These are phyloP conservation scores for Gonapodya prolifera DNA, from an alignment of 192 early-diverging fungal genomes.

Conservation along the genomic window DNA sequence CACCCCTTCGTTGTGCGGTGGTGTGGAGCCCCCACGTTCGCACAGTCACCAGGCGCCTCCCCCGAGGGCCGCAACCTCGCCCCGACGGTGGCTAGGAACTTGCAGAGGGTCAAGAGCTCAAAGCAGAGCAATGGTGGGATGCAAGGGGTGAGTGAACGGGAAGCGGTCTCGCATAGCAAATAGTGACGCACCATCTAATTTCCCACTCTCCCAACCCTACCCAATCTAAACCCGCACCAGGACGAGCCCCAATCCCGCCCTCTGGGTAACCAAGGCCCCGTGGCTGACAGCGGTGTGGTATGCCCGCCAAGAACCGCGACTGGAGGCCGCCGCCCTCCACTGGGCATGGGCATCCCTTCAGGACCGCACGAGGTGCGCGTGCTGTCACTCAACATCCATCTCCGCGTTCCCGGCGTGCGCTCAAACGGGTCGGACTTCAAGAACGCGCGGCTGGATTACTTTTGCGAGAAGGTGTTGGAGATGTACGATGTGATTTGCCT, in stretches of 20 bases:
- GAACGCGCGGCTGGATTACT: conserved; percentile 54
- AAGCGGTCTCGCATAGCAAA: background rate
- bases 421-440: conserved; percentile 70
- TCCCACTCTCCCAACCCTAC: background rate
- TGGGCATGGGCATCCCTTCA: background rate
- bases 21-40: background rate
- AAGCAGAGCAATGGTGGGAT: background rate
- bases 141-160: background rate
- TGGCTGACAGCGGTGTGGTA: background rate
- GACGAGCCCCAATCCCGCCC: background rate
- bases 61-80: background rate
- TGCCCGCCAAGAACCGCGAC: background rate
- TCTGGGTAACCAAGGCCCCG: background rate
- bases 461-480: conserved; percentile 51
- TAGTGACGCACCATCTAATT: too few relatives aligned
- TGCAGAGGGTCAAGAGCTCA: conserved; percentile 4
- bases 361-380: conserved; percentile 17
- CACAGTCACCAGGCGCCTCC: background rate
- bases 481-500: conserved; percentile 66
- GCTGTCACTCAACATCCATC: conserved; percentile 58
- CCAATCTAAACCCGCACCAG: background rate
- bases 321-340: background rate
- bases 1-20: conserved; percentile 62
- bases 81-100: background rate
- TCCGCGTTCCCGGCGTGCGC: conserved; percentile 56